These are phyloP conservation scores for Ogataea minuta DNA, from an alignment of 805 yeast genomes.

Conservation along the genomic window DNA sequence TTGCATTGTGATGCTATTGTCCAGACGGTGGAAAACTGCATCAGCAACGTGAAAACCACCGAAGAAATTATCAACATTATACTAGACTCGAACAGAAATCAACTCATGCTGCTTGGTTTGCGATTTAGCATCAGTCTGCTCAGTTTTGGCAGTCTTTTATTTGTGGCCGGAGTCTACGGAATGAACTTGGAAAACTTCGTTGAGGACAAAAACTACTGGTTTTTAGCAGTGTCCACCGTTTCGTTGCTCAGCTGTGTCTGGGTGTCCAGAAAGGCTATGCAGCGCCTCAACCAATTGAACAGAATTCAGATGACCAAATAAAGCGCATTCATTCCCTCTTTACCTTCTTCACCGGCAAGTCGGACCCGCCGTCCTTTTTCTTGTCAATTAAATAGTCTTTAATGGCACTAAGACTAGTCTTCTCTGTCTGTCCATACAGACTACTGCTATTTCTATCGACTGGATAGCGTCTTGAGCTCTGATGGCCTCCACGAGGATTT, in stretches of 20 bases:
- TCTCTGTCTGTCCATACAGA: conserved; percentile 16
- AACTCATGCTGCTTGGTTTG: conserved; percentile 83
- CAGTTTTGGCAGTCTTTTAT: conserved; percentile 77
- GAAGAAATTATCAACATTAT: conserved; percentile 94
- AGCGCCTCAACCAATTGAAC: conserved; percentile 61
- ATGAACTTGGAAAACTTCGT: conserved; percentile 93
- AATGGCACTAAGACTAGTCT: conserved; percentile 19
- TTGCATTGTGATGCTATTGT: conserved; percentile 92
- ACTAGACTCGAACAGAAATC: conserved; percentile 90
- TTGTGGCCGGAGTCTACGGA: conserved; percentile 85
- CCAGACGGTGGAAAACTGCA: conserved; percentile 75
- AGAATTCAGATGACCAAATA: conserved; percentile 47
- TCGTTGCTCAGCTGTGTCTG: conserved; percentile 39
- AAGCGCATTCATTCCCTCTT: conserved; percentile 10
- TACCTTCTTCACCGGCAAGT: conserved; percentile 11
- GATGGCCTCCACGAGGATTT: background rate
- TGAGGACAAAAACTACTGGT: conserved; percentile 78
- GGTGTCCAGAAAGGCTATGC: conserved; percentile 54
- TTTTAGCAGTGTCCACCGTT: conserved; percentile 48
- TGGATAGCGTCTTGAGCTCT: conserved; percentile 1
- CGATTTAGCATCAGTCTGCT: conserved; percentile 80
- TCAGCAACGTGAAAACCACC: conserved; percentile 83
- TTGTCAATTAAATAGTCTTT: conserved; percentile 17
- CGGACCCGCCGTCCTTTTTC: conserved; percentile 16
- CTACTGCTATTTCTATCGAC: conserved; percentile 8